A percentile compares a stretch with the other conserved stretches of the same genome.
These are phyloP conservation scores for Colletotrichum costaricense DNA, from an alignment of 2,329 filamentous ascomycete genomes.

Conservation along the genomic window DNA sequence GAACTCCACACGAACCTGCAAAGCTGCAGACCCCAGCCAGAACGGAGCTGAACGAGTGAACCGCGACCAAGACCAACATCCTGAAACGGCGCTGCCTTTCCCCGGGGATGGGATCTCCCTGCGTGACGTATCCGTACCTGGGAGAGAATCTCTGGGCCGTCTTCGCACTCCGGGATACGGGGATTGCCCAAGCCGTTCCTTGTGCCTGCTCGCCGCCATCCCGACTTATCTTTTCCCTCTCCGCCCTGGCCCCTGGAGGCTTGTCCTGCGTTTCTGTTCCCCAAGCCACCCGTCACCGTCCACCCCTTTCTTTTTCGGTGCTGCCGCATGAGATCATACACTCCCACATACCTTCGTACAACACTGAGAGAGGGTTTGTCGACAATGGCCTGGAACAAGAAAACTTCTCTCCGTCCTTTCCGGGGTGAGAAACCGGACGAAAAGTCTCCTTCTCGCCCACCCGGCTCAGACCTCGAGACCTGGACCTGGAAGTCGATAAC, in stretches of 20 bases:
- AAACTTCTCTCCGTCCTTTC: not conserved
- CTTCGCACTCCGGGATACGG: not conserved
- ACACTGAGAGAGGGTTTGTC: not conserved
- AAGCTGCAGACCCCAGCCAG: not conserved
- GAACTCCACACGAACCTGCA: not conserved
- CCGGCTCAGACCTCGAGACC: not conserved
- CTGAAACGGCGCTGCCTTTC: constrained; percentile 30
- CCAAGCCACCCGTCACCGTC: not conserved
- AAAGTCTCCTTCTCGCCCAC: constrained; percentile 25
- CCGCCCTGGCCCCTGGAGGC: too few species aligned
- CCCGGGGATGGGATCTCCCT: constrained; percentile 31
- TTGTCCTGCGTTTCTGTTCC: not conserved
- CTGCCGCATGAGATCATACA: not conserved
- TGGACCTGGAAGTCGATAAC: not conserved
- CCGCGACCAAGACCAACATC: constrained; percentile 18
- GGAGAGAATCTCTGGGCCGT: constrained; percentile 14
- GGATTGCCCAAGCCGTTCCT: constrained; percentile 4
- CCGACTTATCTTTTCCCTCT: not conserved
- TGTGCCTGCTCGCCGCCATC: not conserved
- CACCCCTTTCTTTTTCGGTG: not conserved
- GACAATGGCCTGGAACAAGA: not conserved
- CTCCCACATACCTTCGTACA: not conserved
- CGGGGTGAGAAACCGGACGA: constrained; percentile 32
- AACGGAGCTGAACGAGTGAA: constrained; percentile 5
- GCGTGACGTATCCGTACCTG: constrained; percentile 10